Conservation (phyloP, 768 basidiomycete genomes). For the Mycena alexandri region DNA sequence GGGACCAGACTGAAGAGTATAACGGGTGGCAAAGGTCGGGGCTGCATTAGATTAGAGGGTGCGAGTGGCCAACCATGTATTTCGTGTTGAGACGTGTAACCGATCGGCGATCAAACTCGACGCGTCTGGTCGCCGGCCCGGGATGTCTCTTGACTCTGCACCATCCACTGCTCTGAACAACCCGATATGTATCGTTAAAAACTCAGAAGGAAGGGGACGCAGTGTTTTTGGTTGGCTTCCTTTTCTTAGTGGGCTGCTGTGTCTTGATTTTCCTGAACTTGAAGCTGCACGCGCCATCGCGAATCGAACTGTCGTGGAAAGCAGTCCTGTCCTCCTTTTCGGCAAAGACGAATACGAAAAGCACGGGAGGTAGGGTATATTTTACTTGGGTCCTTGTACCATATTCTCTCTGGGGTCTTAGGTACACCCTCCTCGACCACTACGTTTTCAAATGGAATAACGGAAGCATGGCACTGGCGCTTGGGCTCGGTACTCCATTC, state of each 20-base stretch:
- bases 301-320: slow-evolving; percentile 78
- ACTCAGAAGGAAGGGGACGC: slow-evolving; percentile 31
- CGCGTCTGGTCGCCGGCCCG: slow-evolving; percentile 4
- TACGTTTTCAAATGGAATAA: slow-evolving; percentile 85
- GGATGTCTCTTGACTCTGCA: slow-evolving; percentile 3
- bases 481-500: slow-evolving; percentile 74
- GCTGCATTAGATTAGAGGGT: slow-evolving; percentile 37
- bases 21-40: slow-evolving; percentile 65
- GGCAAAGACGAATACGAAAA: slow-evolving; percentile 74
- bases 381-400: background rate
- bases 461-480: slow-evolving; percentile 80
- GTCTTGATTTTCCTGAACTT: slow-evolving; percentile 1
- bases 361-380: slow-evolving; percentile 56
- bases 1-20: slow-evolving; percentile 69
- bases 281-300: slow-evolving; percentile 68
- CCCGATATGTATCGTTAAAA: slow-evolving; percentile 18
- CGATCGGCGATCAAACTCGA: slow-evolving; percentile 2
- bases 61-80: background rate
- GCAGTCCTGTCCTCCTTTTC: slow-evolving; percentile 88
- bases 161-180: background rate
- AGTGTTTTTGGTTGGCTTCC: slow-evolving; percentile 25
- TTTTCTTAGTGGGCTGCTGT: background rate
- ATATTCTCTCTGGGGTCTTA: slow-evolving; percentile 21
- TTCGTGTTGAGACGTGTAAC: slow-evolving; percentile 9
- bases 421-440: slow-evolving; percentile 75